phyloP scores from a whole-genome alignment of 1,284 basidiomycete genomes.

The Tylopilus sp. region DNA sequence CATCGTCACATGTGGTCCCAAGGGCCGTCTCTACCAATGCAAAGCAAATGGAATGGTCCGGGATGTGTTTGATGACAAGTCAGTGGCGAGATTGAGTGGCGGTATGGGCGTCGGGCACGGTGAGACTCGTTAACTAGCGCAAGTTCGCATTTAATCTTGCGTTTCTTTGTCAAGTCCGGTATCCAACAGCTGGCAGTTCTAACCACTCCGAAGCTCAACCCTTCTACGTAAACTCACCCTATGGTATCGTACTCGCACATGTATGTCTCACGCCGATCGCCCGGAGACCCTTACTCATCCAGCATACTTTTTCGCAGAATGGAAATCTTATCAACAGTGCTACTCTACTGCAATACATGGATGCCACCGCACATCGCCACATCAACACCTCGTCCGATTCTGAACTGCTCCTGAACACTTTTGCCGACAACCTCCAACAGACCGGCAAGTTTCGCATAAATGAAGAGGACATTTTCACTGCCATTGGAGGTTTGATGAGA shows the following conservation, averaged over 20 bases:
- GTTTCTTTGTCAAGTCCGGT: conserved; percentile 63
- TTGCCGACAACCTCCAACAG: conserved; percentile 96
- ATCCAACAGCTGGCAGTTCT: conserved; percentile 97
- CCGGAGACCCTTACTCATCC: conserved; percentile 3
- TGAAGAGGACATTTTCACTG: conserved; percentile 98
- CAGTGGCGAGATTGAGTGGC: conserved; percentile 78
- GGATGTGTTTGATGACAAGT: conserved; percentile 88
- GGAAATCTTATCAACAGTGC: conserved; percentile 97
- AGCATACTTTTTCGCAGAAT: conserved; percentile 58
- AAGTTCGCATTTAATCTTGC: conserved; percentile 8
- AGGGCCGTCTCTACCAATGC: conserved; percentile 96
- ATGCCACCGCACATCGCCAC: conserved; percentile 94
- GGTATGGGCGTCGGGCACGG: conserved; percentile 99
- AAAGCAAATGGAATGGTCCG: conserved; percentile 99
- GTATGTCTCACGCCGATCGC: conserved; percentile 43
- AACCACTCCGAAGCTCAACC: conserved; percentile 99
- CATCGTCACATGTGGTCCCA: conserved; percentile 93
- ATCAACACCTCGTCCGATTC: conserved; percentile 99
- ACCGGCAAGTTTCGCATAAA: conserved; percentile 99
- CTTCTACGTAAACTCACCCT: conserved; percentile 99
- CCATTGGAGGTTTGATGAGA: conserved; percentile 86
- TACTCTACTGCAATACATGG: conserved; percentile 86
- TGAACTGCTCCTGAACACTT: conserved; percentile 94
- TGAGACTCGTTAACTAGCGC: conserved; percentile 32
- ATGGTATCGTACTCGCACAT: conserved; percentile 98